A percentile compares a stretch with the other conserved stretches of the same genome.
Conservation (phyloP, 805 yeast genomes). For the Scheffersomyces ergatensis region DNA sequence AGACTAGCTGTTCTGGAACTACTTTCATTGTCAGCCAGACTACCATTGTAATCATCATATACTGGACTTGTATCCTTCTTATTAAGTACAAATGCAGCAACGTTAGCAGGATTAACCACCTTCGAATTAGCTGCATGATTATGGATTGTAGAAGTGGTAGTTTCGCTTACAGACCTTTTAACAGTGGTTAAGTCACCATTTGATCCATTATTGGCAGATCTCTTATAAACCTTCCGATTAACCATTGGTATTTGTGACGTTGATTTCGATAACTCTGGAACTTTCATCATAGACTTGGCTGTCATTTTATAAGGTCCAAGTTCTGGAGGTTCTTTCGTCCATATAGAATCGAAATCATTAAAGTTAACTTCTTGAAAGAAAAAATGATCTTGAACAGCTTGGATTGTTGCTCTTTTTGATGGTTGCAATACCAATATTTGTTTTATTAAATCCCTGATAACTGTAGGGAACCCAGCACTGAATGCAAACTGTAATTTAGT, state of each 20-base stretch:
- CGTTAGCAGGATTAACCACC: slow-evolving; percentile 32
- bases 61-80: slow-evolving; percentile 17
- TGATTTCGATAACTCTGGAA: slow-evolving; percentile 41
- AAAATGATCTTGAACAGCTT: slow-evolving; percentile 58
- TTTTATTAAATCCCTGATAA: slow-evolving; percentile 62
- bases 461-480: slow-evolving; percentile 58
- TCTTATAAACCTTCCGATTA: slow-evolving; percentile 1
- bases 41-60: slow-evolving; percentile 22
- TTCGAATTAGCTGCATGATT: slow-evolving; percentile 5
- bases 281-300: slow-evolving; percentile 76
- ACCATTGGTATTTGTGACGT: slow-evolving; percentile 12
- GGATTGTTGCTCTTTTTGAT: slow-evolving; percentile 55
- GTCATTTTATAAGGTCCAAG: slow-evolving; percentile 69
- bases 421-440: slow-evolving; percentile 73
- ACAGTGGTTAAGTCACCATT: slow-evolving; percentile 12
- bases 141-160: not conserved
- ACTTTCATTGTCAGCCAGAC: slow-evolving; percentile 19
- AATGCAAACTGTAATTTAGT: slow-evolving; percentile 79
- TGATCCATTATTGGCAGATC: slow-evolving; percentile 8
- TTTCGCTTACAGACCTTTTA: slow-evolving; percentile 4
- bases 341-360: slow-evolving; percentile 59
- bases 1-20: slow-evolving; percentile 9
- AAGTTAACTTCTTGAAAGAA: slow-evolving; percentile 75
- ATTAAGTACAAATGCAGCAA: slow-evolving; percentile 38
- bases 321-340: slow-evolving; percentile 68